Conservation (phyloP, 1,139 yeast species). For the Fermentozyma sake region DNA sequence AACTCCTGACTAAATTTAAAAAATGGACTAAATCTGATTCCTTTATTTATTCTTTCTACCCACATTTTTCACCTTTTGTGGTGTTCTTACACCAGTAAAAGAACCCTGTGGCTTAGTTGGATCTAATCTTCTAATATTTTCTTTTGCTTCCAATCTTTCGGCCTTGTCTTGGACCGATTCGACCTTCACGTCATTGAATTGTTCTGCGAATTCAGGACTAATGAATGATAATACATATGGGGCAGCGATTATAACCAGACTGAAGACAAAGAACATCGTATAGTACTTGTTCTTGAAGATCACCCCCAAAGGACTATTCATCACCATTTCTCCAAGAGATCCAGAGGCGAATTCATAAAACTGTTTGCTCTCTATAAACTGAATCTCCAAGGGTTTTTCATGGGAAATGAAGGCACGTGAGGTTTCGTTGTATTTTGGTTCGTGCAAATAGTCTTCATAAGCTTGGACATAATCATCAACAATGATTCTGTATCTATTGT, state of each 20-base stretch:
- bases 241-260: constrained; percentile 28
- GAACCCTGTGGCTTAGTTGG: too few species aligned
- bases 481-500: constrained; percentile 23
- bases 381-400: constrained; percentile 19
- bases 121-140: not conserved
- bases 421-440: constrained; percentile 12
- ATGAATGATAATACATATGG: constrained; percentile 30
- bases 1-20: too few species aligned
- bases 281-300: constrained; percentile 35
- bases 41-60: constrained; percentile 1
- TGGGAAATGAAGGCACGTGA: constrained; percentile 14
- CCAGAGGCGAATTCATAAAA: constrained; percentile 35
- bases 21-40: too few species aligned
- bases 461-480: constrained; percentile 19
- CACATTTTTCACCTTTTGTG: constrained; percentile 3
- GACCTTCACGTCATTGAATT: constrained; percentile 24
- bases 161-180: constrained; percentile 7
- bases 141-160: constrained; percentile 1
- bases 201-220: constrained; percentile 37
- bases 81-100: too few species aligned
- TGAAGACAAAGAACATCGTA: constrained; percentile 28
- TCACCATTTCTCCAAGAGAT: constrained; percentile 29
- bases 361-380: constrained; percentile 20
- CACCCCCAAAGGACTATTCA: constrained; percentile 42
- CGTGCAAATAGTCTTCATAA: constrained; percentile 19